Percentiles rank a stretch among this genome's conserved stretches.
Conservation (phyloP, 345 rosid genomes). For the Lepidium didymum region DNA sequence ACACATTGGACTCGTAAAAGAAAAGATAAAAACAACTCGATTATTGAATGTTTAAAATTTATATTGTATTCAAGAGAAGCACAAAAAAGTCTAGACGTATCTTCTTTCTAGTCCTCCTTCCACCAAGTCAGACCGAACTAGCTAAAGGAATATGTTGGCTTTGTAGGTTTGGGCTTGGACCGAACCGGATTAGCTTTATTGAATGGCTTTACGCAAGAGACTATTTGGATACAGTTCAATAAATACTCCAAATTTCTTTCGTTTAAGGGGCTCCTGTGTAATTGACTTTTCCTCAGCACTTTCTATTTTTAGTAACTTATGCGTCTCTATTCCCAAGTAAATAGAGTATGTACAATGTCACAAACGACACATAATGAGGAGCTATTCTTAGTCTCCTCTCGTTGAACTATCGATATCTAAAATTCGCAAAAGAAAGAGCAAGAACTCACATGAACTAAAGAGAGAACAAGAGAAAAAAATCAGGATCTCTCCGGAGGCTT, state of each 20-base stretch:
- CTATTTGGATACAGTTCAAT: background rate
- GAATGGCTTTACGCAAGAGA: background rate
- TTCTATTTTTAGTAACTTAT: slow-evolving; percentile 23
- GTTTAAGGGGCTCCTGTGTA: background rate
- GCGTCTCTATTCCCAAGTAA: slow-evolving; percentile 15
- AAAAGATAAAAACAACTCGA: background rate
- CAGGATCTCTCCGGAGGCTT: background rate
- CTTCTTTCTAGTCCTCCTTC: background rate
- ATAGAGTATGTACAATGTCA: slow-evolving; percentile 8
- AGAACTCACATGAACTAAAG: slow-evolving; percentile 7
- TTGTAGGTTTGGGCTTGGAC: background rate
- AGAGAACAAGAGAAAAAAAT: background rate
- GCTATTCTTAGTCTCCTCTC: slow-evolving; percentile 14
- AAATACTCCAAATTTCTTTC: no score
- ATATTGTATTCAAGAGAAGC: no score
- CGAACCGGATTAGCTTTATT: background rate
- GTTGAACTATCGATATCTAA: background rate
- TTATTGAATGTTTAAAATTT: background rate
- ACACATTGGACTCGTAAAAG: background rate
- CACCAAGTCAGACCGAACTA: background rate
- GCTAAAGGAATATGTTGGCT: background rate
- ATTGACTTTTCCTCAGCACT: background rate
- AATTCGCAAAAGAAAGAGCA: background rate
- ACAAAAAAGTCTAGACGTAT: background rate
- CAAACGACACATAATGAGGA: slow-evolving; percentile 10